These are phyloP conservation scores for Phyllosticta paracitricarpa DNA, from an alignment of 2,329 filamentous ascomycete species.

Conservation along the genomic window DNA sequence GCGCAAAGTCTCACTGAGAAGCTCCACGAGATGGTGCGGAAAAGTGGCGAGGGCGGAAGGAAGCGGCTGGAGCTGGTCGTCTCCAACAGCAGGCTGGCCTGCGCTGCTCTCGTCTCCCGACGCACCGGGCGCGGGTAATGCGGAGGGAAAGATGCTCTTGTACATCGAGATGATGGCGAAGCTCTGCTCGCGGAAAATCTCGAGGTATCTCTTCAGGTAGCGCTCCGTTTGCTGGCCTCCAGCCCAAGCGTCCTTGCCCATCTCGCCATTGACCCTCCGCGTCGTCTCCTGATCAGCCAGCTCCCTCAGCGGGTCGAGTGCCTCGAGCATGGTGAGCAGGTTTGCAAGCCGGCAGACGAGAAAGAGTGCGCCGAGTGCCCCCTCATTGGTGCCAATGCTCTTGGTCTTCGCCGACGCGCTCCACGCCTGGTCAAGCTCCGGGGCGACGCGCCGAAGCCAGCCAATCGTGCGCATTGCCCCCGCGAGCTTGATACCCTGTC, in stretches of 20 bases:
- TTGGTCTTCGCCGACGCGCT: slow-evolving; percentile 18
- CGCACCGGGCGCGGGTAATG: slow-evolving; percentile 33
- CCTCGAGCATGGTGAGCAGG: slow-evolving; percentile 67
- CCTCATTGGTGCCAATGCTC: slow-evolving; percentile 37
- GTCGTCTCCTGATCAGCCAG: slow-evolving; percentile 77
- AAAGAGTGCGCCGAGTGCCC: slow-evolving; percentile 72
- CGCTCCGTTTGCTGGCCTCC: slow-evolving; percentile 87
- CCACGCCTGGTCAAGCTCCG: slow-evolving; percentile 55
- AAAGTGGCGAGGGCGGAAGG: slow-evolving; percentile 77
- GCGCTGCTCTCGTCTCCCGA: slow-evolving; percentile 4
- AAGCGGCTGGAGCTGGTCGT: slow-evolving; percentile 41
- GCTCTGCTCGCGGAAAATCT: slow-evolving; percentile 95
- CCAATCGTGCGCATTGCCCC: slow-evolving; percentile 83
- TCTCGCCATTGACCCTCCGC: slow-evolving; percentile 26
- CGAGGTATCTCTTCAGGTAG: slow-evolving; percentile 89
- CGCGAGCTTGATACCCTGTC: slow-evolving; percentile 74
- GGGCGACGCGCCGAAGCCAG: slow-evolving; percentile 78
- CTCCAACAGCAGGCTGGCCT: slow-evolving; percentile 10
- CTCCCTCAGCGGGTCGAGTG: slow-evolving; percentile 73
- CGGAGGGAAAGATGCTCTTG: slow-evolving; percentile 70
- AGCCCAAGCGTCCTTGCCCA: slow-evolving; percentile 41
- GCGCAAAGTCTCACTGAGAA: slow-evolving; percentile 67
- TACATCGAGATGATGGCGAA: slow-evolving; percentile 95
- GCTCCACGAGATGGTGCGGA: slow-evolving; percentile 68
- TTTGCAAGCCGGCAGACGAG: slow-evolving; percentile 77